Evolutionary conservation across 805 yeast genomes (phyloP), one percentile per base, ranked within the genome.

Genomic region (Zygosaccharomyces pseudorouxii): DNA sequence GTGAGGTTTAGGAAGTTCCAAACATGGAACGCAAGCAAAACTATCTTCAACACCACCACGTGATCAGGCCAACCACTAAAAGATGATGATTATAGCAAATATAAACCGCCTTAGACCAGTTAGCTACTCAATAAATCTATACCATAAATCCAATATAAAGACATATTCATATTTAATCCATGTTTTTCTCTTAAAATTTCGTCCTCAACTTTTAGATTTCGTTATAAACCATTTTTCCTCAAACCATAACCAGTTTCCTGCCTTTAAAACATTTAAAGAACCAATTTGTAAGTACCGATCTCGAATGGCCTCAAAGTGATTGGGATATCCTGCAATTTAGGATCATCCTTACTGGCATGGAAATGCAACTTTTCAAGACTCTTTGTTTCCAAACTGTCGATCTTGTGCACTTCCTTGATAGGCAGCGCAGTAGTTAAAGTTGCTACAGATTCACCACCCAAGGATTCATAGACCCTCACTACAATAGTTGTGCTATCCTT

Each of bases 391-490:
- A 84, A 68, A 22, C 81, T 76, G 58, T 79, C 79, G 5, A 84
- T 81, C 59, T 77, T 75, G 61, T 63, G 71, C 5, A 84, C 81
- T 46, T 70, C 65, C 18, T 61, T 67, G 30, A 82, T 61, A 0
- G 78, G 72, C 30, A 76, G 65, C 16, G 69, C 65, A 29, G 84
- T 71, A 16, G 62, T 63, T 29, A 89, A 63, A 4, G 56, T 62
- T 1, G 86, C 90, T 3, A 58, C 62, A 1, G 86, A 73, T 46
- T 72, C 71, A 40, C 97, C 98, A 5, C 99, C 99, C 39, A 92
- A 72, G 0, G 95, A 71, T 62, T 92, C 99, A 67, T 89, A 92
- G 1, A 89, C 76, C 57, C 98, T 79, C 27, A 86, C 71, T 22
- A 90, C 73, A 23, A 88, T 70, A 8, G 82, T 76, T 55, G 74